Evolutionary conservation across 352 stramenopile genomes (phyloP), one percentile per base, ranked within the genome.

Genomic region (Globisporangium okanoganense): DNA sequence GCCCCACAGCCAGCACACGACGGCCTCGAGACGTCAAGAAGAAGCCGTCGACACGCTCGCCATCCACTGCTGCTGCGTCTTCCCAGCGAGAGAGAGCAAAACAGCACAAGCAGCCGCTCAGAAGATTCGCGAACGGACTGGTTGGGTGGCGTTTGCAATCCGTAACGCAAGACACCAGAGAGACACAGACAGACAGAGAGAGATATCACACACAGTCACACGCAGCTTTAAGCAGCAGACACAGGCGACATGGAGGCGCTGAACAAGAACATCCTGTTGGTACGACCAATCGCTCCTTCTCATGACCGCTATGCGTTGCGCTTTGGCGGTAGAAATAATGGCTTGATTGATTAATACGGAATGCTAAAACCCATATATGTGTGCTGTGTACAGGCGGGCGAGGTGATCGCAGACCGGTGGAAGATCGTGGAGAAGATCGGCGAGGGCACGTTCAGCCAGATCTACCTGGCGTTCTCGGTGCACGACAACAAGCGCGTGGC

Each of bases 371-470:
- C 7, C 31, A 36, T 10, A 36, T 36, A 9, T 36, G 14, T 7
- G 38, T 44, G 38, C 20, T 20, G n/a, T 44, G 27, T 62, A 52
- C 8, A 95, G 87, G 76, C 83, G 20, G 87, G 87, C 48, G 87
- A 95, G 69, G 74, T 95, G 43, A 77, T 95, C 41, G 82, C 83
- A 0, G 78, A 90, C 44, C 82, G 81, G 49, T 95, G 87, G 87
- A 89, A 88, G 47, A 79, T 95, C 56, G 73, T 86, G 25, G 86
- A 95, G 69, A 95, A 95, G 67, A 95, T 95, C 41, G 86, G 86
- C 62, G 86, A 95, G 72, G 87, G 87, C 24, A 95, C 87, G 6
- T 95, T 95, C 59, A 95, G 87, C 55, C 85, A 95, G 68, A 95
- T 95, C 56, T 95, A 94, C 69, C 87, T 86, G 66, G 87, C 87